Percentiles rank a stretch among this genome's conserved stretches.
Conservation (phyloP, 345 rosid genomes). For the Eucalyptus pauciflora region DNA sequence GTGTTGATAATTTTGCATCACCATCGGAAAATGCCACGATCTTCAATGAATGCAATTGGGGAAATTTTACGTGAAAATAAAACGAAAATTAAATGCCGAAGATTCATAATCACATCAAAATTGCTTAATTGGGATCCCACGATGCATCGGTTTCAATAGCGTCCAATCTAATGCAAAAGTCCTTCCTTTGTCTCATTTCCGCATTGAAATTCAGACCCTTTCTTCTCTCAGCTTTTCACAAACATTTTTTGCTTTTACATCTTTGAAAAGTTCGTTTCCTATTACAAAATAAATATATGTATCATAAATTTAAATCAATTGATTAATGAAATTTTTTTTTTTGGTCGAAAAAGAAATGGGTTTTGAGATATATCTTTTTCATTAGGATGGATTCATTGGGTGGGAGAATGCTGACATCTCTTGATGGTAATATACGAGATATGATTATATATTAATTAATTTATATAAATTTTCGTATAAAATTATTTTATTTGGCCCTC, state of each 20-base stretch:
- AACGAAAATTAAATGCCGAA: not conserved
- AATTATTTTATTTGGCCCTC: not conserved
- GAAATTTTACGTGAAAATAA: not conserved
- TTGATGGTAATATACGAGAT: too few relatives aligned
- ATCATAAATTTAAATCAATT: not conserved
- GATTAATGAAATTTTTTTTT: not conserved
- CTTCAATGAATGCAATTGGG: not conserved
- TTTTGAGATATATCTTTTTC: not conserved
- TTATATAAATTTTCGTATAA: not conserved
- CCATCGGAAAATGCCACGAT: not conserved
- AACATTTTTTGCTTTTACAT: not conserved
- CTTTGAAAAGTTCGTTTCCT: not conserved
- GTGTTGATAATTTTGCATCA: not conserved
- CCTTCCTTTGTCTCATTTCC: not conserved
- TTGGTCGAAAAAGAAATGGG: rapidly evolving
- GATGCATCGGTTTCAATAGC: not conserved
- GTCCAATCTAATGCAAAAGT: not conserved
- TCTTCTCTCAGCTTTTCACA: not conserved
- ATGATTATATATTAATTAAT: not conserved
- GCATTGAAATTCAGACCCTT: not conserved
- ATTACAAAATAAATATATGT: not conserved
- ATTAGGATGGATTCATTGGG: rapidly evolving
- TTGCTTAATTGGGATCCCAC: not conserved
- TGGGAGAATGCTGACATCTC: rapidly evolving
- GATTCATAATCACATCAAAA: not conserved